Evolutionary conservation across 495 filamentous ascomycete genomes (phyloP), one percentile per base, ranked within the genome.

Genomic region (Penicillium robsamsonii): DNA sequence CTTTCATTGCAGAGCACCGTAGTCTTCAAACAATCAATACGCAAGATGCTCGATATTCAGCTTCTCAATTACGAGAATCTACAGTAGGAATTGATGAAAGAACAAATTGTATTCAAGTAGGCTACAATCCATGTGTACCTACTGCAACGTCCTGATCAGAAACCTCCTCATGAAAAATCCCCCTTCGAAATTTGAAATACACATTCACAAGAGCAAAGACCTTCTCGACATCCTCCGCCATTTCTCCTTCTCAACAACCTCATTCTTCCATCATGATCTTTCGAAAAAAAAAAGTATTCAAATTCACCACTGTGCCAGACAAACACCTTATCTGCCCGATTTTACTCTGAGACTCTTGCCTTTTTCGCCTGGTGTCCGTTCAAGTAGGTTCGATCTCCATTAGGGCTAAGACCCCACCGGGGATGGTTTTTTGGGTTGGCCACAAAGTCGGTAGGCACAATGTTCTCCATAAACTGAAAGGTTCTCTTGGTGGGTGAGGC

Each of bases 341-440:
- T 38, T 15, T 38, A 38, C 35, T 38, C 17, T 2, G 15, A 31
- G 13, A 15, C 13, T 20, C 47, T 31, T 18, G 43, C 18, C 24
- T 45, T 38, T 24, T 54, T 61, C 20, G 53, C 56, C 49, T 56
- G 52, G 18, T 63, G 53, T 5, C 40, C 60, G 50, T 63, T 68
- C 41, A 72, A 42, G 42, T 66, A 68, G 6, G 27, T 15, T n/a
- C 56, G 29, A 3, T 53, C 53, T 10, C 66, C 66, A 17, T 33
- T 15, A 1, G 22, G 9, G 31, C 52, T 50, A 37, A 51, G 20
- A 31, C 53, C n/a, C 55, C 59, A 72, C 22, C 65, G 57, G 40
- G 45, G 62, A 46, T 68, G 64, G 18, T 68, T 71, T 10, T 65
- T 55, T 3, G 67, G 67, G 27, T 72, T 70, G 40, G 59, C 59